These are phyloP conservation scores for Durotheca rogersii DNA, from an alignment of 495 filamentous ascomycete genomes.

Conservation along the genomic window DNA sequence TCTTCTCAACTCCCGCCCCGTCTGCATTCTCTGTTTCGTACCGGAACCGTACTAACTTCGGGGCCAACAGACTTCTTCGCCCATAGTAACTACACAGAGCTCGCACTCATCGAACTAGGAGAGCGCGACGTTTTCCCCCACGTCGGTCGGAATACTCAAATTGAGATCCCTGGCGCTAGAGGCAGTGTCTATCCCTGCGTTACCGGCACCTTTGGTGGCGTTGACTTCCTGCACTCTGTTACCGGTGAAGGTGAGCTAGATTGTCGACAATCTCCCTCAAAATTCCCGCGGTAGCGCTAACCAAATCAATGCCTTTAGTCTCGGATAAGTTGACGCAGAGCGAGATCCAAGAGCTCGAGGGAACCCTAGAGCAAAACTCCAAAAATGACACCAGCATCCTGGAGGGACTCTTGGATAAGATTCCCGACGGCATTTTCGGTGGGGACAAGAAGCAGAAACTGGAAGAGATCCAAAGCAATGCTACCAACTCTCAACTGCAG, in stretches of 20 bases:
- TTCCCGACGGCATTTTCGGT: constrained; percentile 74
- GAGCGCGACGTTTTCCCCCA: constrained; percentile 80
- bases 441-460: constrained; percentile 65
- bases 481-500: constrained; percentile 64
- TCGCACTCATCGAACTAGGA: constrained; percentile 80
- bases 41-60: constrained; percentile 9
- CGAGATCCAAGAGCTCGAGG: constrained; percentile 80
- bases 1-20: neutral
- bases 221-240: constrained; percentile 83
- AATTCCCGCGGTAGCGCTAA: constrained; percentile 2
- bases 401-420: constrained; percentile 71
- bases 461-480: constrained; percentile 66
- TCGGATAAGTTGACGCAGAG: constrained; percentile 86
- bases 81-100: constrained; percentile 87
- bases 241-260: constrained; percentile 66
- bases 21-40: too few species aligned
- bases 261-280: neutral
- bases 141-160: constrained; percentile 68
- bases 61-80: constrained; percentile 68
- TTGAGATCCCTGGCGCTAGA: constrained; percentile 64
- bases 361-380: constrained; percentile 62
- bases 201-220: constrained; percentile 90
- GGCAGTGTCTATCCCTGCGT: constrained; percentile 71
- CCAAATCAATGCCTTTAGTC: constrained; percentile 45
- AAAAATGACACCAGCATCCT: constrained; percentile 63